Percentiles rank a stretch among this genome's conserved stretches.
Conservation (phyloP, 1,284 basidiomycete genomes). For the Marasmius tenuissimus region DNA sequence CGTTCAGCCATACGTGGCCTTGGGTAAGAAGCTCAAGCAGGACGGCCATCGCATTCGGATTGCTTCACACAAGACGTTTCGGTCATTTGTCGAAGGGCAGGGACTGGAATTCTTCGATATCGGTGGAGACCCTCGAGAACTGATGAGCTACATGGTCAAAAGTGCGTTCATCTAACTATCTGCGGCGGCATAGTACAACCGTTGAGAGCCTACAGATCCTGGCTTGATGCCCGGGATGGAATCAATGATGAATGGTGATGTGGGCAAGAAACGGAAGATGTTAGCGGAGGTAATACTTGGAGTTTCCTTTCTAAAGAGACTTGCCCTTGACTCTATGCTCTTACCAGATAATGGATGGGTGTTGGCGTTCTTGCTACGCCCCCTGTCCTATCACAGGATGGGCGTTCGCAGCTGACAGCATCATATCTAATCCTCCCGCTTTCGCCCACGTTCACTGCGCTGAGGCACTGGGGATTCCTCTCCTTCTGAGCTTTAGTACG, state of each 20-base stretch:
- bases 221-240: slow-evolving; percentile 51
- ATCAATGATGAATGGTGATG: slow-evolving; percentile 50
- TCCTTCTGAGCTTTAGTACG: slow-evolving; percentile 59
- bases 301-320: not conserved
- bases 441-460: slow-evolving; percentile 68
- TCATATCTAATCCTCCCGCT: slow-evolving; percentile 65
- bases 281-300: slow-evolving; percentile 31
- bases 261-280: slow-evolving; percentile 46
- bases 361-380: slow-evolving; percentile 52
- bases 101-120: slow-evolving; percentile 58
- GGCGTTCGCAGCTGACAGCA: slow-evolving; percentile 58
- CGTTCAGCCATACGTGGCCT: slow-evolving; percentile 72
- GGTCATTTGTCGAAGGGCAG: slow-evolving; percentile 49
- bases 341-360: slow-evolving; percentile 58
- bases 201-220: slow-evolving; percentile 36
- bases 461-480: slow-evolving; percentile 61
- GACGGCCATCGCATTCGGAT: slow-evolving; percentile 65
- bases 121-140: slow-evolving; percentile 58
- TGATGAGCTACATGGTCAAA: slow-evolving; percentile 64
- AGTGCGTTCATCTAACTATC: slow-evolving; percentile 30
- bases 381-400: slow-evolving; percentile 43
- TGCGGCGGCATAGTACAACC: not conserved
- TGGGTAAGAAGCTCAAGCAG: slow-evolving; percentile 52
- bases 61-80: slow-evolving; percentile 66
- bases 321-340: not conserved